Base-by-base conservation (phyloP, 1,139 yeast genomes). In the Yamadazyma triangularis region DNA sequence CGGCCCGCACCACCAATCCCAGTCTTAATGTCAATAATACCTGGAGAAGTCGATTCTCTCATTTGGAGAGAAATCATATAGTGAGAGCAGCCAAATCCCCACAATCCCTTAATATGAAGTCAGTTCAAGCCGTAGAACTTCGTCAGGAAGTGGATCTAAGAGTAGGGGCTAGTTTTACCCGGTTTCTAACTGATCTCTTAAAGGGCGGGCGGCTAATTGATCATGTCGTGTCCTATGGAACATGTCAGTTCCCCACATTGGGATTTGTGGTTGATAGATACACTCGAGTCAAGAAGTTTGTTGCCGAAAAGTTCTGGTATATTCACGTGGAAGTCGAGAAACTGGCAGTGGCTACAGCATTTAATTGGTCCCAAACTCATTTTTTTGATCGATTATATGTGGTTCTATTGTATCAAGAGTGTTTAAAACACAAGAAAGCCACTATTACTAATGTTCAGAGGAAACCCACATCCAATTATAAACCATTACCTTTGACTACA, bases 211-310 rank as follows among this genome's bases (percentile, higher is more conserved):
- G 31, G 23, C 39, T 41, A 23, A 33, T 33, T 3, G 30, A 31
- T 5, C 53, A 58, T 38, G 44, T 60, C 23, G 63, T 64, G 41
- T 86, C 95, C 1, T 89, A 88, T 52, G 97, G 98, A 1, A 78
- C 96, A 1, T 93, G 99, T 52, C 99, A 93, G 52, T 91, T 91
- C 45, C 99, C 99, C 2, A 91, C 98, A 0, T 62, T 93, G 31
- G 97, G 98, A 2, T 93, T 93, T 57, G 89, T 93, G 1, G 97
- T 91, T n/a, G 98, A 93, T 51, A 63, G 98, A 38, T 88, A 80
- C 52, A 78, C 78, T 38, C 64, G 96, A 33, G 86, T 84, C 16
- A 71, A 77, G 49, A 64, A 66, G 38, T 91, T 91, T 52, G 60
- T 70, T 4, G 73, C 86, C 0, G 97, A 93, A 50, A 72, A 71